A percentile compares a stretch with the other conserved stretches of the same genome.
Conservation (phyloP, 2,329 filamentous ascomycete species). For the Ophiosphaerella narmari region DNA sequence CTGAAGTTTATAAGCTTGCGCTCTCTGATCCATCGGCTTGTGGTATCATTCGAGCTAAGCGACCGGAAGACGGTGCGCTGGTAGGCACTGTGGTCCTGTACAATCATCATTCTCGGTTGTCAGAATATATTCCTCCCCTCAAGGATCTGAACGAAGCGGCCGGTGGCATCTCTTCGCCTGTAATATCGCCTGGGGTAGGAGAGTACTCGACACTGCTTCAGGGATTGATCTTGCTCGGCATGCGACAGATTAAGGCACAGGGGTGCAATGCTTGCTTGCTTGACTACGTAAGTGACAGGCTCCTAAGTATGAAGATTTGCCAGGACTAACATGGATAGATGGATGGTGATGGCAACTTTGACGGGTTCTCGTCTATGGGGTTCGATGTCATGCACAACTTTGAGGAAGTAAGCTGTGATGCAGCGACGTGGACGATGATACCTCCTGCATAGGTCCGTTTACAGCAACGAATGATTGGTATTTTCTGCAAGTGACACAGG, state of each 20-base stretch:
- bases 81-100: conserved; percentile 82
- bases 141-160: conserved; percentile 63
- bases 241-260: conserved; percentile 80
- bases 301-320: not conserved
- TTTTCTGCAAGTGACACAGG: not conserved
- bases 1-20: conserved; percentile 79
- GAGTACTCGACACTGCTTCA: conserved; percentile 75
- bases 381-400: conserved; percentile 79
- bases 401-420: conserved; percentile 77
- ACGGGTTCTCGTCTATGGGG: conserved; percentile 77
- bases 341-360: conserved; percentile 71
- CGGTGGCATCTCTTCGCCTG: conserved; percentile 79
- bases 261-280: conserved; percentile 74
- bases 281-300: conserved; percentile 70
- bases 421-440: conserved; percentile 64
- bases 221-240: conserved; percentile 77
- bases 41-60: conserved; percentile 82
- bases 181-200: conserved; percentile 70
- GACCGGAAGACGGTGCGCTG: conserved; percentile 67
- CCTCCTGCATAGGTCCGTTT: conserved; percentile 44
- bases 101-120: conserved; percentile 69
- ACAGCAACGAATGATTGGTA: not conserved
- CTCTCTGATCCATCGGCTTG: conserved; percentile 73
- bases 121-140: conserved; percentile 71
- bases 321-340: conserved; percentile 57